A percentile compares a stretch with the other conserved stretches of the same genome.
Conservation (phyloP, 768 basidiomycete genomes). For the Tylopilus rubrobrunneus region DNA sequence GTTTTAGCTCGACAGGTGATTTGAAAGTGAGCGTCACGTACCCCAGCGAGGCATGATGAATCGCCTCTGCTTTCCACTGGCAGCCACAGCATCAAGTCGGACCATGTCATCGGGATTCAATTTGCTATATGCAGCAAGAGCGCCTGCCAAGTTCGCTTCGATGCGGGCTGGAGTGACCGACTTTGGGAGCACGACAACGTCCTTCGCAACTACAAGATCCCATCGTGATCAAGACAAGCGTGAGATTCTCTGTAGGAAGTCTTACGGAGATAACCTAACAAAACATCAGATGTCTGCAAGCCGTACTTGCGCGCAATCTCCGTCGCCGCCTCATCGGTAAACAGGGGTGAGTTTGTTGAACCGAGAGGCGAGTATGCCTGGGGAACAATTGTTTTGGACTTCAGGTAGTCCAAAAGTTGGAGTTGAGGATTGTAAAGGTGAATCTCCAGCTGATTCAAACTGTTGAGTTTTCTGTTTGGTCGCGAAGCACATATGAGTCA, state of each 20-base stretch:
- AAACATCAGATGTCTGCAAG: constrained; percentile 51
- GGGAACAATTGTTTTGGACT: constrained; percentile 61
- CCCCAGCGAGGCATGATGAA: constrained; percentile 70
- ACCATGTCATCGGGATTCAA: constrained; percentile 51
- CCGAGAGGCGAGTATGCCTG: constrained; percentile 84
- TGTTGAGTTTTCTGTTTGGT: neutral
- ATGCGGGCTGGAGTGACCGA: constrained; percentile 73
- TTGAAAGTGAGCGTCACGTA: constrained; percentile 33
- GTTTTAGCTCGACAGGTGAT: constrained; percentile 11
- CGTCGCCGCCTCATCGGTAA: constrained; percentile 56
- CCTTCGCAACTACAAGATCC: constrained; percentile 50
- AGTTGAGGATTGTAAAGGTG: constrained; percentile 77
- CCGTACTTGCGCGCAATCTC: constrained; percentile 57
- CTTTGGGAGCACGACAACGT: constrained; percentile 67
- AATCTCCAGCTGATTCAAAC: constrained; percentile 52
- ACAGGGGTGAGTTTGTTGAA: constrained; percentile 60
- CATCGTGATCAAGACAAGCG: constrained; percentile 3
- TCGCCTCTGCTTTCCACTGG: constrained; percentile 63
- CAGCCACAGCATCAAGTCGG: constrained; percentile 52
- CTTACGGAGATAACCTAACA: constrained; percentile 63
- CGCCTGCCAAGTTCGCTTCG: constrained; percentile 51
- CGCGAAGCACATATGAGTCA: neutral
- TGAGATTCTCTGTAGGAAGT: neutral
- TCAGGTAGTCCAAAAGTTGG: constrained; percentile 58
- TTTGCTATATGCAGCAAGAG: constrained; percentile 42